These are phyloP conservation scores for Cnidoscolus chayamansa DNA, from an alignment of 441 rosid species.

Conservation along the genomic window DNA sequence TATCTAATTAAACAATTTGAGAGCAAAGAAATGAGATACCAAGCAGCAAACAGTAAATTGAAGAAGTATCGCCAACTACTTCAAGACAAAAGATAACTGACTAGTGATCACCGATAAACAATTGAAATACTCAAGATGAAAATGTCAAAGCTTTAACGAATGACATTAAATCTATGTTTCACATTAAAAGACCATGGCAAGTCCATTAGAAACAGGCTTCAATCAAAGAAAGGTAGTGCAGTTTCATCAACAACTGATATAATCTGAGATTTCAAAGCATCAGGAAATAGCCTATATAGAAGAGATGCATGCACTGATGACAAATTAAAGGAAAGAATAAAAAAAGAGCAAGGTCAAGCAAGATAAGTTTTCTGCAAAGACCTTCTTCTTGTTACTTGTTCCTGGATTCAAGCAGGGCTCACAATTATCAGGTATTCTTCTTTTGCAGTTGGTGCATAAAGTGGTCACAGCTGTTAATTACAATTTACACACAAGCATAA, in stretches of 20 bases:
- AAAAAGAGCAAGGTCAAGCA: neutral
- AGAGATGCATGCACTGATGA: neutral
- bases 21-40: neutral
- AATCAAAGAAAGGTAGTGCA: neutral
- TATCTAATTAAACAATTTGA: neutral
- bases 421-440: slow-evolving; percentile 3
- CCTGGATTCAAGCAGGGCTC: slow-evolving; percentile 17
- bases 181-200: too few relatives aligned
- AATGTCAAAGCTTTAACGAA: neutral
- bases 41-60: neutral
- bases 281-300: neutral
- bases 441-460: slow-evolving; percentile 14
- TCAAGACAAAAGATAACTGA: neutral
- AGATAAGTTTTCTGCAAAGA: neutral
- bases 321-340: neutral
- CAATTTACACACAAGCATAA: neutral
- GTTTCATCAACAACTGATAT: neutral
- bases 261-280: neutral
- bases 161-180: neutral
- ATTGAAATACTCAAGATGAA: neutral
- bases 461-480: neutral
- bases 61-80: neutral
- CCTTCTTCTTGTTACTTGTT: slow-evolving; percentile 19
- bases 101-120: neutral
- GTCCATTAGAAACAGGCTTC: neutral